phyloP scores from a whole-genome alignment of 306 rosid species.

The Malus fusca region DNA sequence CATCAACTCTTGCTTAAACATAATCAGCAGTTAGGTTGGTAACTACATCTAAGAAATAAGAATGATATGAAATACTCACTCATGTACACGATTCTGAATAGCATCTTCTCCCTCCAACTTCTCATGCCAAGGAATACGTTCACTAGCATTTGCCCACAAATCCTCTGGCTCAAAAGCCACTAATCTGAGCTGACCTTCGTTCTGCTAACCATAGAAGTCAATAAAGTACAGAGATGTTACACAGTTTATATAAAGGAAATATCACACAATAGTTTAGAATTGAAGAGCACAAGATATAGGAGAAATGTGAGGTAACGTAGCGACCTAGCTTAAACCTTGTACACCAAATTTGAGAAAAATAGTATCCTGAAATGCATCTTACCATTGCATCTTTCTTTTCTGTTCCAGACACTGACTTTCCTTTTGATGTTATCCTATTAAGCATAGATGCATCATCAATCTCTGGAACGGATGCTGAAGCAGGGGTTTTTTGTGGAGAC shows the following conservation, averaged over 20 bases:
- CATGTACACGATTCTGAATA: conserved; percentile 84
- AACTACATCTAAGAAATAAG: conserved; percentile 7
- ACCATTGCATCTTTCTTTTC: conserved; percentile 53
- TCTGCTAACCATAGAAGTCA: conserved; percentile 44
- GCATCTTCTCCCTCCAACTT: conserved; percentile 84
- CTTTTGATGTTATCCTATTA: conserved; percentile 77
- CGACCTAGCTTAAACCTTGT: neutral
- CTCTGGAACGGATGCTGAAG: conserved; percentile 32
- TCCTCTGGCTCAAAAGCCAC: conserved; percentile 92
- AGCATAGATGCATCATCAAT: conserved; percentile 57
- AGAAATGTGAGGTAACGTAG: neutral
- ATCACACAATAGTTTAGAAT: neutral
- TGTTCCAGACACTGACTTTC: conserved; percentile 47
- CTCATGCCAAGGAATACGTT: conserved; percentile 92
- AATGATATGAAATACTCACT: conserved; percentile 43
- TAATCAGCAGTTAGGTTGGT: conserved; percentile 1
- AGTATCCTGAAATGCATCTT: conserved; percentile 13
- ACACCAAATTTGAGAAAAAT: neutral
- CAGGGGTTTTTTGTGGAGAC: conserved; percentile 40
- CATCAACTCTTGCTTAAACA: neutral
- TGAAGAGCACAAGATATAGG: neutral
- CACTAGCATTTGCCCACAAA: conserved; percentile 76
- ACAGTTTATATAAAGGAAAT: conserved; percentile 1
- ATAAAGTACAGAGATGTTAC: conserved; percentile 16
- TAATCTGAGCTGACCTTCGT: conserved; percentile 40